Evolutionary conservation across 805 yeast genomes (phyloP).

Genomic region (Candida sanyiensis): DNA sequence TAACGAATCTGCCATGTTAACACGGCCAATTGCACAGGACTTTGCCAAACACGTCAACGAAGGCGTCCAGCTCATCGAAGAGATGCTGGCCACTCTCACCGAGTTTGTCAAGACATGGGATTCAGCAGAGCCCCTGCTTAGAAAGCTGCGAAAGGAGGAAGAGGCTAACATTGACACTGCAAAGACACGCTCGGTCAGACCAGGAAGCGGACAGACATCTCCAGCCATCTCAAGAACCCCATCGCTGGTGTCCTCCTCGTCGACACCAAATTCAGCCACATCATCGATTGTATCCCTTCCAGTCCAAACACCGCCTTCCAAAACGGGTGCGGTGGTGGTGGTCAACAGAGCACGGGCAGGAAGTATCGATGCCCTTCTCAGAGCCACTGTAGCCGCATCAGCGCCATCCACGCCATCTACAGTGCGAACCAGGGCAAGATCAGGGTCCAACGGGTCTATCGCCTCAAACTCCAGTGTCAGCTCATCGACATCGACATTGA

Average conservation of each 20-base stretch:
- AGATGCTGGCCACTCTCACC: conserved; percentile 5
- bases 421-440: conserved; percentile 3
- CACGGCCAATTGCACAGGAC: conserved; percentile 23
- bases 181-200: conserved; percentile 13
- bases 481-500: conserved; percentile 1
- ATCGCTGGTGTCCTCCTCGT: conserved; percentile 1
- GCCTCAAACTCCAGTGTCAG: conserved; percentile 6
- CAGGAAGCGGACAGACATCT: conserved; percentile 10
- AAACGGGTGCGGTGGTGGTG: too few relatives aligned
- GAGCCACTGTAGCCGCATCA: background rate
- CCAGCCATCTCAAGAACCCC: conserved; percentile 7
- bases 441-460: conserved; percentile 4
- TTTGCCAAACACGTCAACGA: conserved; percentile 17
- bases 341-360: background rate
- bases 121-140: conserved; percentile 6
- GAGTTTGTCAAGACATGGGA: conserved; percentile 21
- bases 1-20: background rate
- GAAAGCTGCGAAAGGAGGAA: conserved; percentile 15
- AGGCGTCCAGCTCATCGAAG: conserved; percentile 9
- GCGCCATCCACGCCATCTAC: too few relatives aligned
- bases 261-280: too few relatives aligned
- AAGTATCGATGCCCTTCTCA: too few relatives aligned
- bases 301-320: too few relatives aligned
- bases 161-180: conserved; percentile 14
- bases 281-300: background rate